Evolutionary conservation across 176 grass and related monocot species (phyloP).

Genomic region (Carex parvula): DNA sequence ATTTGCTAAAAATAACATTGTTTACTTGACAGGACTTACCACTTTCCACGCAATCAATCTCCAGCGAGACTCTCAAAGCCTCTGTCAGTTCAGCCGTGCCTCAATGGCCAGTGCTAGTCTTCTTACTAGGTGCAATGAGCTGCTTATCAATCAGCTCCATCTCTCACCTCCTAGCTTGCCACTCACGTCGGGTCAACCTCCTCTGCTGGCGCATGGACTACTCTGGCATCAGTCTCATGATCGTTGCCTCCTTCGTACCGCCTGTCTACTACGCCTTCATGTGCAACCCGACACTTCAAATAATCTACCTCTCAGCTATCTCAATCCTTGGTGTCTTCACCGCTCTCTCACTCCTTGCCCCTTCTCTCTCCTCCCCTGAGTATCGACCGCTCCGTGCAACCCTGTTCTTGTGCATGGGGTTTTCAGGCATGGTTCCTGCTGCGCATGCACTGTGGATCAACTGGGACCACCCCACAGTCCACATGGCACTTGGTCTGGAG

Average conservation of each 20-base stretch:
- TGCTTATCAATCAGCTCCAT: conserved; percentile 68
- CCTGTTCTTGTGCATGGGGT: conserved; percentile 75
- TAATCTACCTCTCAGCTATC: conserved; percentile 62
- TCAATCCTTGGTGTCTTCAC: conserved; percentile 58
- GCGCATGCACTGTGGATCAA: conserved; percentile 58
- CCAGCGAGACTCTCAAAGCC: background rate
- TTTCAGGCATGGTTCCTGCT: conserved; percentile 71
- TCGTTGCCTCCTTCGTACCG: conserved; percentile 89
- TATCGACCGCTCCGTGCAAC: conserved; percentile 65
- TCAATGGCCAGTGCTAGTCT: conserved; percentile 77
- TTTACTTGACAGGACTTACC: conserved; percentile 13
- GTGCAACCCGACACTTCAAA: conserved; percentile 47
- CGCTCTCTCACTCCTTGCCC: conserved; percentile 53
- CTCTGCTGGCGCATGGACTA: conserved; percentile 89
- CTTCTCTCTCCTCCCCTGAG: conserved; percentile 50
- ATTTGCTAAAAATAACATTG: background rate
- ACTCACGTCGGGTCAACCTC: conserved; percentile 54
- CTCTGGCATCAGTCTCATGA: conserved; percentile 88
- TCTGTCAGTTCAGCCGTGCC: conserved; percentile 26
- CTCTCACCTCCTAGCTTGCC: conserved; percentile 90
- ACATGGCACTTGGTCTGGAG: conserved; percentile 61
- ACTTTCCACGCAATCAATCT: background rate
- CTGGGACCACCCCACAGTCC: conserved; percentile 59
- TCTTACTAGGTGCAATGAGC: conserved; percentile 70
- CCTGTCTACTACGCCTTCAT: conserved; percentile 90